Evolutionary conservation across 2,329 filamentous ascomycete species (phyloP), one percentile per base, ranked within the genome.

Genomic region (Aspergillus amoenus): DNA sequence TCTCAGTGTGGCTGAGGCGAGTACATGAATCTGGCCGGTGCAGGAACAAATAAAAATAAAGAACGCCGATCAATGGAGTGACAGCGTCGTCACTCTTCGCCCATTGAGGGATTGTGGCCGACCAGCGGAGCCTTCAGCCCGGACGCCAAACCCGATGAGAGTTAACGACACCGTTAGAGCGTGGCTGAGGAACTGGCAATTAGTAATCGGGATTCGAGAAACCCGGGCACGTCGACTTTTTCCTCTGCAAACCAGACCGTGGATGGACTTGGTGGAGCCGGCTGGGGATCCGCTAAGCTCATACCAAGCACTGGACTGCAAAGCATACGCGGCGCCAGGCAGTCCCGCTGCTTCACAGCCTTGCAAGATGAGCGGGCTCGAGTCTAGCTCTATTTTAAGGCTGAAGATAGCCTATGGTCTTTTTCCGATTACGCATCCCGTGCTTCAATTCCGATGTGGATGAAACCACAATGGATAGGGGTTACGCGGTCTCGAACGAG

Each of bases 281-380:
- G 15, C 7, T 37, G 34, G n/a, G 34, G 34, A 37, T 37, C 37
- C 13, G 32, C 42, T 37, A 56, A 56, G 55, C 55, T 46, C 22
- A 46, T 56, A 54, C 41, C 42, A 57, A 59, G 55, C 48, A 52
- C 32, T 40, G 12, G 18, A 4, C 4, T 44, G 13, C 27, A 22
- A 49, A 46, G 41, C 47, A 49, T 52, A 57, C 55, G 55, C 49
- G 55, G 55, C 55, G 49, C 55, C 55, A 53, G 49, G 46, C 21
- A 21, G 34, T 30, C 27, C 9, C 27, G 21, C n/a, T 32, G 32
- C 32, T n/a, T 50, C 22, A 30, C 27, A 30, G 27, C 27, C 27
- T 30, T 11, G 27, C 27, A 30, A 9, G 9, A 30, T 9, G 27
- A 11, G 27, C 27, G 27, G 27, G 9, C 27, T 30, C 8, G 3